Evolutionary conservation across 1,139 yeast genomes (phyloP), one percentile per base, ranked within the genome.

Genomic region (Protomyces lactucae-debilis): DNA sequence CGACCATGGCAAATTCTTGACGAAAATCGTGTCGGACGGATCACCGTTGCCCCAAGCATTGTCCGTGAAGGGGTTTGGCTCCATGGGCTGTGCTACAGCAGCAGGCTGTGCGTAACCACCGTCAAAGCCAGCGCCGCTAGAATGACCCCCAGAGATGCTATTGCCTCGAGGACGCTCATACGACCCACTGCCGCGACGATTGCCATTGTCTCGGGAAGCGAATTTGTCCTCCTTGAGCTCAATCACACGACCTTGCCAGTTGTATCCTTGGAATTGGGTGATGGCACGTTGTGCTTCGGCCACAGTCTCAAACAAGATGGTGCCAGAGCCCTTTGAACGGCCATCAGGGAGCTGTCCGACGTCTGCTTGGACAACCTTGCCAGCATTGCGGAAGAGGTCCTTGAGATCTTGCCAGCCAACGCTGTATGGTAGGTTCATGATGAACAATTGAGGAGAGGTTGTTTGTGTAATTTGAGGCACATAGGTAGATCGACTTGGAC

Each of bases 221-320:
- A 60, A 69, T 1, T 70, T 65, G 57, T 70, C 71, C 52, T 67
- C 68, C 28, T 70, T 70, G 73, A 92, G 97, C 74, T 80, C 93
- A 67, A 92, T 89, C 77, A 86, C 91, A 76, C 87, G 88, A 74
- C 92, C 96, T 76, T 88, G 88, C 81, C 90, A 85, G 74, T 88
- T 85, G 92, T 88, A 88, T 78, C 97, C 96, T 79, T 91, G 89
- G 75, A 90, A 92, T 75, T 85, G 87, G 77, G 86, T 93, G 75
- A 91, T 88, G 70, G 97, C 97, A 73, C 88, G 91, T 68, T 81
- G 80, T 68, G 98, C 98, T 72, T 95, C 90, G 75, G 87, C 92
- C 68, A 70, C 87, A 68, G 86, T 84, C 76, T 89, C 96, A 78
- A 87, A 91, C 76, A 88, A 92, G 70, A 92, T 97, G 16, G 87